phyloP scores from a whole-genome alignment of 176 grass and related monocot species.

The Secale cereale region DNA sequence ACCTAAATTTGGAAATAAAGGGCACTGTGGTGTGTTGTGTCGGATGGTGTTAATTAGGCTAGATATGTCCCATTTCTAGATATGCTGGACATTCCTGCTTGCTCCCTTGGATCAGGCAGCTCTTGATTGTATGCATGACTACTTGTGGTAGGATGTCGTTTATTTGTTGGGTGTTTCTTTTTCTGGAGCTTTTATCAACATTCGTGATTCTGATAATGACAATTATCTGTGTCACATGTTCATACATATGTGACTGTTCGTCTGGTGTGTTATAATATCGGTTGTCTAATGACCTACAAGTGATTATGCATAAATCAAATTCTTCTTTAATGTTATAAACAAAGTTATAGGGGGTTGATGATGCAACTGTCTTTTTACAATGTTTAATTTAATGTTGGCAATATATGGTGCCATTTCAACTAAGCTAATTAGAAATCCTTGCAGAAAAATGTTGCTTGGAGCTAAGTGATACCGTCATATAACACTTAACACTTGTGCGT shows the following conservation, averaged over 20 bases:
- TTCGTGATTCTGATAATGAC: background rate
- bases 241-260: background rate
- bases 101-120: background rate
- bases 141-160: background rate
- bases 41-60: background rate
- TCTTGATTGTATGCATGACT: background rate
- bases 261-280: background rate
- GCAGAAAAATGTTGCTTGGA: slow-evolving; percentile 32
- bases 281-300: background rate
- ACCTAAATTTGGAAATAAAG: slow-evolving; percentile 6
- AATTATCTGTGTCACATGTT: background rate
- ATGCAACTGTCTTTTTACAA: background rate
- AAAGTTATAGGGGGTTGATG: background rate
- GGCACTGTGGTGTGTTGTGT: background rate
- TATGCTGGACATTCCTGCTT: background rate
- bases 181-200: background rate
- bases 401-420: slow-evolving; percentile 17
- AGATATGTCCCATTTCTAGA: background rate
- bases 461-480: slow-evolving; percentile 27
- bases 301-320: background rate
- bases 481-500: slow-evolving; percentile 21
- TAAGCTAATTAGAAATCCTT: background rate
- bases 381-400: slow-evolving; percentile 19
- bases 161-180: background rate
- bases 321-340: background rate